Conservation (phyloP, 192 early-diverging fungal genomes). For the Podila epicladia region DNA sequence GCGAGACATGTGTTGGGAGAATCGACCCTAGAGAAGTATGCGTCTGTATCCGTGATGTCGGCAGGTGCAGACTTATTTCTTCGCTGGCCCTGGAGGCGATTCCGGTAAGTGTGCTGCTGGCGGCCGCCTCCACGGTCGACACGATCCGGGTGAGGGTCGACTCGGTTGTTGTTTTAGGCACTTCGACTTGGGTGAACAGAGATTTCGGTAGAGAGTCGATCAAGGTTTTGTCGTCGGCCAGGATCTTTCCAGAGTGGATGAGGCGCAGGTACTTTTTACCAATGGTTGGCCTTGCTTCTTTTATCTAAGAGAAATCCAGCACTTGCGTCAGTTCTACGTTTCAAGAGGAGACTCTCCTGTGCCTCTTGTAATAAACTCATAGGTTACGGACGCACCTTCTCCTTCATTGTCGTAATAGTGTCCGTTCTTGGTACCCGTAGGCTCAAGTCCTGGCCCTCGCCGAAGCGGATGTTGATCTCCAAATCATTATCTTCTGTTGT, state of each 20-base stretch:
- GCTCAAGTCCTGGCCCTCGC: slow-evolving; percentile 33
- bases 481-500: slow-evolving; percentile 17
- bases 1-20: slow-evolving; percentile 23
- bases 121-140: slow-evolving; percentile 33
- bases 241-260: slow-evolving; percentile 60
- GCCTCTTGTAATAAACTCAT: not conserved
- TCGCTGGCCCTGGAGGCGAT: slow-evolving; percentile 29
- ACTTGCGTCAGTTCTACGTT: not conserved
- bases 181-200: slow-evolving; percentile 24
- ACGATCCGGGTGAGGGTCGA: slow-evolving; percentile 29
- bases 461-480: slow-evolving; percentile 43
- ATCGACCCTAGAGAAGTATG: slow-evolving; percentile 29
- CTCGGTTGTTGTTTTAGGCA: slow-evolving; percentile 23
- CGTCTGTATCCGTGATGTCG: not conserved
- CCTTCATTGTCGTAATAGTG: slow-evolving; percentile 54
- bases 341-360: no score
- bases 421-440: slow-evolving; percentile 41
- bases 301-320: slow-evolving; percentile 32
- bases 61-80: slow-evolving; percentile 4
- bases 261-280: slow-evolving; percentile 58
- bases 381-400: slow-evolving; percentile 47
- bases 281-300: slow-evolving; percentile 27
- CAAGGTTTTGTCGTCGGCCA: slow-evolving; percentile 47
- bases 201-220: slow-evolving; percentile 47
- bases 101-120: slow-evolving; percentile 33